Base-by-base conservation (phyloP, 2,329 filamentous ascomycete species). In the Microsporum ferrugineum region DNA sequence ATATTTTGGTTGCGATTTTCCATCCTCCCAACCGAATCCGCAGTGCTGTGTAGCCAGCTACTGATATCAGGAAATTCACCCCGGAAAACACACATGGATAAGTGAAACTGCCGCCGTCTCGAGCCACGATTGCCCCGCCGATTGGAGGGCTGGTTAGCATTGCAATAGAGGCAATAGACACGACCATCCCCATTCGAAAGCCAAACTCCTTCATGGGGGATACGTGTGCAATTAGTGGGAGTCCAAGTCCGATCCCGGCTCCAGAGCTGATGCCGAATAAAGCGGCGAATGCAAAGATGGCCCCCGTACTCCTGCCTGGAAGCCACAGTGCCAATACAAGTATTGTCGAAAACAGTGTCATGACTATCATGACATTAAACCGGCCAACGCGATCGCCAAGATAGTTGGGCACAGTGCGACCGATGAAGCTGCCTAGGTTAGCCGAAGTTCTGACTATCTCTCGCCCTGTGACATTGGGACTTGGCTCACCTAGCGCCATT, bases 221-320 rank as follows among this genome's bases (percentile, higher is more conserved):
- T 10, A 59, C 41, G 29, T n/a, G 31, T 5, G 57, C 57, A 5
- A 45, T 47, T 10, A 49, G 17, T n/a, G 43, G 31, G 2, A 36
- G 23, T 12, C 31, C 43, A 17, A 59, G 43, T 10, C 57, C 57
- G 14, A 59, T 36, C 12, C 39, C 57, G 12, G 57, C 57, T 3
- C 57, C 57, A 12, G 57, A 47, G 31, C 39, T 59, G 43, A 59
- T 59, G 5, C 57, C 57, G 14, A 47, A 47, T 14, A 45, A 38
- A 27, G 41, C 31, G 14, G 57, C 7, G 31, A 59, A 59, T 62
- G 86, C 82, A 0, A 82, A 79, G 0, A 79, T 79, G 57, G 41
- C 39, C 1, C 56, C 56, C 2, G 23, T 45, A 23, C 56, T 45
- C 36, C 39, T 43, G 10, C 36, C 39, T 5, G 57, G 57, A 5